These are phyloP conservation scores for Thielaviopsis euricoi DNA, from an alignment of 2,329 filamentous ascomycete genomes.

Conservation along the genomic window DNA sequence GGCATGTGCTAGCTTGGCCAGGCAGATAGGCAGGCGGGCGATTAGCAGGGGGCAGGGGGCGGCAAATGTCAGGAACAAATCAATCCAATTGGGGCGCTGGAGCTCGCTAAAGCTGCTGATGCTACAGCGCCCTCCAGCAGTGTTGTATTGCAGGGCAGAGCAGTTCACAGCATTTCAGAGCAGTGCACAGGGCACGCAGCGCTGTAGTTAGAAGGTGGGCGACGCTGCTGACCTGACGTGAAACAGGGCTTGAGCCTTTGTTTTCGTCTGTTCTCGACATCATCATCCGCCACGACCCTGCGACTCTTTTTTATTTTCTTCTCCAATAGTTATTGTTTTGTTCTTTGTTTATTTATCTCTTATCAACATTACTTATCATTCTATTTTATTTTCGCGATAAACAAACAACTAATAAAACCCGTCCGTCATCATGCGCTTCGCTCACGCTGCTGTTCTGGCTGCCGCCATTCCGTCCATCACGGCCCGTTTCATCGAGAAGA, in stretches of 20 bases:
- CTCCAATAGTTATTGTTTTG: too few species aligned
- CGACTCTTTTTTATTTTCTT: too few species aligned
- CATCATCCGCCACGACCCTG: background rate
- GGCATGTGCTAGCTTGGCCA: background rate
- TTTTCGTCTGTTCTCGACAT: background rate
- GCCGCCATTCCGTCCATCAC: constrained; percentile 36
- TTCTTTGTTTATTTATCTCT: background rate
- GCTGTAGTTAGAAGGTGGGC: background rate
- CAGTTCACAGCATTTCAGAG: too few species aligned
- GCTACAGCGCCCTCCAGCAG: background rate
- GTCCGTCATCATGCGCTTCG: constrained; percentile 34
- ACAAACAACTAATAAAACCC: too few species aligned
- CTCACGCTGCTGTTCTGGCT: constrained; percentile 34
- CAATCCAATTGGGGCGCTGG: too few species aligned
- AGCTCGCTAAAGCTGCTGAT: background rate
- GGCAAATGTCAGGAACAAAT: background rate
- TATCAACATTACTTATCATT: constrained; percentile 2
- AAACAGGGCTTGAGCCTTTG: background rate
- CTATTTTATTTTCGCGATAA: background rate
- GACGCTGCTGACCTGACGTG: background rate
- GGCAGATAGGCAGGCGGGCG: too few species aligned
- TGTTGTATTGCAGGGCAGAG: too few species aligned
- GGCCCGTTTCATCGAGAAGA: constrained; percentile 39
- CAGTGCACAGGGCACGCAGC: background rate
- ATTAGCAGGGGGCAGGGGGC: too few species aligned